Base-by-base conservation (phyloP, 192 early-diverging fungal genomes). In the Allomyces macrogynus region DNA sequence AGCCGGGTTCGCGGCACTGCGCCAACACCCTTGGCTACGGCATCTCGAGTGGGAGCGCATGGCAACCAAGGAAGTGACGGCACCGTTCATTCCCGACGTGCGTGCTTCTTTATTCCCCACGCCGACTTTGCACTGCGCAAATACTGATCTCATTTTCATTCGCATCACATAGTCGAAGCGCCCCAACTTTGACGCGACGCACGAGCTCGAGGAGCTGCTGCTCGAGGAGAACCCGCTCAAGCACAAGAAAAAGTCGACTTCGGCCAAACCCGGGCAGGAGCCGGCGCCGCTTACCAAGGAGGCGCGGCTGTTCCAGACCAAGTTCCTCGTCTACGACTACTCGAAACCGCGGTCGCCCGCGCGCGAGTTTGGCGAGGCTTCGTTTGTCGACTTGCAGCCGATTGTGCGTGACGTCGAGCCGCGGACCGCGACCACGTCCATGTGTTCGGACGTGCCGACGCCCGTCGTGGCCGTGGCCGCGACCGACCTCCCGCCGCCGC, bases 181-280 rank as follows among this genome's bases (percentile, higher is more conserved):
- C 24, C 73, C 78, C 25, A 89, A 89, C 70, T 89, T 89, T 75
- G 87, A 89, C 61, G 84, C 87, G 3, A 85, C 80, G 0, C 82
- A 80, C 62, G 87, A 89, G 62, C 70, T 89, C 1, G 87, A 88
- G 67, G 87, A 89, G 63, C 65, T 86, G 18, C 72, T 84, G 23
- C 71, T 83, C 44, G 87, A 89, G 43, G 85, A 86, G 63, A 78
- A 85, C 69, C 87, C 84, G 12, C 72, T 87, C 65, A 69, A 68
- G 62, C 23, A 60, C 62, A 40, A 70, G 32, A 40, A 40, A 40
- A 57, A 57, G 49, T n/a, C 16, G 3, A n/a, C 49, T 3, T n/a
- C 12, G 18, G 65, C 62, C 43, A 68, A 68, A 70, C 69, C 68
- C 10, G 60, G 68, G 49, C 32, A 70, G 67, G 60, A 70, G 20